Evolutionary conservation across 1,284 basidiomycete species (phyloP), one percentile per base, ranked within the genome.

Genomic region (Apiotrichum domesticum): DNA sequence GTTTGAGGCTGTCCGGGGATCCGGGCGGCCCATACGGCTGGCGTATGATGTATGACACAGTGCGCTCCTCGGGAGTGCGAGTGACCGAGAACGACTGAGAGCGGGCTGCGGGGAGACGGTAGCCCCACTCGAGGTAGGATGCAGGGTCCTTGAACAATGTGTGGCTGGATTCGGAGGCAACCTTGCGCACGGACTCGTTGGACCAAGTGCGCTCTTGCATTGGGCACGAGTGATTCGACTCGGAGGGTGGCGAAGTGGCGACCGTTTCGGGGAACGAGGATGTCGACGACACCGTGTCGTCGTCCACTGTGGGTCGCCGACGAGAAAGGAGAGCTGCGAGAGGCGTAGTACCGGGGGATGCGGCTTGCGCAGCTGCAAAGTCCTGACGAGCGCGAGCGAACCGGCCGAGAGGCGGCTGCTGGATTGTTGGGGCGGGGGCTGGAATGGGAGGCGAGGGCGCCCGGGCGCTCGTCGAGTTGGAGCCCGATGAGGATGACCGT

Each of bases 21-120:
- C 87, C 87, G 54, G 90, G 90, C 56, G 90, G 90, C 63, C 90
- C 90, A 58, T 83, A 83, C 62, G 90, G 90, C 79, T 92, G 90
- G 75, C 90, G 85, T 51, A 84, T 80, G 48, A 63, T 50, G 11
- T 9, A 33, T 6, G 42, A 29, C 35, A 51, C 41, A 3, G 47
- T 7, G 35, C 47, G 47, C 21, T 49, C 47, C 8, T 49, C 47
- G 4, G 42, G 48, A 3, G 47, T 32, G 4, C 35, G 47, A 14
- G 42, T 32, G n/a, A 45, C 42, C 3, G 60, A 62, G 46, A 62
- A 62, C 14, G 60, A 62, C 47, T 56, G 54, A 6, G 60, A 62
- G 15, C 60, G 57, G 1, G 56, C 56, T 10, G 59, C 59, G 11
- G 59, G 54, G n/a, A 56, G 40, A 10, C 42, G 56, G 51, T 56